These are phyloP conservation scores for Clonostachys sp. DNA, from an alignment of 2,329 filamentous ascomycete species.

Conservation along the genomic window DNA sequence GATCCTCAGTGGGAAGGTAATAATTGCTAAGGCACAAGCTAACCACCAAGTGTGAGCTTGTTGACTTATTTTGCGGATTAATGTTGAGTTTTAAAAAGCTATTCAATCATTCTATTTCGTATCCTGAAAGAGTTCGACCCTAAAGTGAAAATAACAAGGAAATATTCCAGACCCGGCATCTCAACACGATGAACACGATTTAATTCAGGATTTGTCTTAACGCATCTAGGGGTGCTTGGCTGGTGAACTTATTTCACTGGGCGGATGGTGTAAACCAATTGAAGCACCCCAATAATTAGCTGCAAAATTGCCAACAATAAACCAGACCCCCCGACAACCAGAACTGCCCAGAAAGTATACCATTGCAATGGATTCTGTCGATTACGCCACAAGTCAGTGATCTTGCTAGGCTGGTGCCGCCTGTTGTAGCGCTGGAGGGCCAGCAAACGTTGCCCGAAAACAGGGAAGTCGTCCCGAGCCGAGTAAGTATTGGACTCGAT, in stretches of 20 bases:
- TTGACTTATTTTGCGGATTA: no score
- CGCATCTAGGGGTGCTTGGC: not conserved
- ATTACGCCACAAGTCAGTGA: conserved; percentile 4
- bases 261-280: not conserved
- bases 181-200: no score
- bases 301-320: not conserved
- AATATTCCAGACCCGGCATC: no score
- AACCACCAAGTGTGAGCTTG: no score
- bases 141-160: no score
- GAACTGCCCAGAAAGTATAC: conserved; percentile 6
- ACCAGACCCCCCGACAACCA: not conserved
- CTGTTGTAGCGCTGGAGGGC: not conserved
- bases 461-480: not conserved
- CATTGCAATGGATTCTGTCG: conserved; percentile 3
- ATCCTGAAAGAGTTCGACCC: no score
- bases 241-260: not conserved
- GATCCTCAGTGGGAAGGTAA: no score
- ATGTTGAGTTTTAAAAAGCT: no score
- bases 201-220: no score
- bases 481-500: not conserved
- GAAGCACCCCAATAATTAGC: not conserved
- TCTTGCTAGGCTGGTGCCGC: conserved; percentile 1
- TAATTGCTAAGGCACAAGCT: no score
- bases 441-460: not conserved
- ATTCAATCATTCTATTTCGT: not conserved